Percentiles rank a stretch among this genome's conserved stretches.
phyloP scores from a whole-genome alignment of 1,284 basidiomycete genomes.

The Phylloboletellus chloephorus region DNA sequence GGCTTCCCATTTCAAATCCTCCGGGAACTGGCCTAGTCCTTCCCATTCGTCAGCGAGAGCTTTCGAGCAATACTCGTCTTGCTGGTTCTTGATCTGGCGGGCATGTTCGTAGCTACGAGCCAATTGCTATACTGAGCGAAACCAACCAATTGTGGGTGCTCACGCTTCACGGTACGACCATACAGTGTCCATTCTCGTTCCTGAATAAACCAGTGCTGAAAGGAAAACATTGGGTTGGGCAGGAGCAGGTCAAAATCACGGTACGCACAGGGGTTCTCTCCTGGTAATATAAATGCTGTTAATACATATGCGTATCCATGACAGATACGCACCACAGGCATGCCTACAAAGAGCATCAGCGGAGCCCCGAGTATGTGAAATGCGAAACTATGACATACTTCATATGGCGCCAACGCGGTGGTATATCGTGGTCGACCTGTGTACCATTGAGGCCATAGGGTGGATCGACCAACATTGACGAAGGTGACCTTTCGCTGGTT shows the following conservation, averaged over 20 bases:
- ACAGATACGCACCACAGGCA: conserved; percentile 35
- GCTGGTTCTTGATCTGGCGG: conserved; percentile 59
- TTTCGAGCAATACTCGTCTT: conserved; percentile 65
- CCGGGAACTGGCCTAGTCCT: conserved; percentile 60
- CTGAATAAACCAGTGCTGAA: conserved; percentile 22
- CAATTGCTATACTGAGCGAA: conserved; percentile 19
- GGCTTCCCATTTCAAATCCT: conserved; percentile 75
- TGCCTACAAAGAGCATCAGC: conserved; percentile 31
- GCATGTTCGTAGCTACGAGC: conserved; percentile 31
- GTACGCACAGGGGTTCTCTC: conserved; percentile 24
- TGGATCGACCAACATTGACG: conserved; percentile 44
- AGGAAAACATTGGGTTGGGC: conserved; percentile 4
- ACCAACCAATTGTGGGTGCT: not conserved
- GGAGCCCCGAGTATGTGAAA: not conserved
- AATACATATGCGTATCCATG: not conserved
- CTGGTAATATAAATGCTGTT: conserved; percentile 10
- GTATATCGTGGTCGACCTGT: conserved; percentile 24
- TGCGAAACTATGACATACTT: conserved; percentile 27
- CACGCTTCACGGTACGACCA: conserved; percentile 50
- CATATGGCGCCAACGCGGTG: conserved; percentile 46
- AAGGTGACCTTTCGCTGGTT: conserved; percentile 39
- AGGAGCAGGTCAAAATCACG: not conserved
- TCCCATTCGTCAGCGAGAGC: conserved; percentile 54
- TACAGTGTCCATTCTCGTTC: conserved; percentile 45
- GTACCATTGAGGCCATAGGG: conserved; percentile 37